A percentile compares a stretch with the other conserved stretches of the same genome.
phyloP scores from a whole-genome alignment of 2,329 filamentous ascomycete species.

The Phialophora verrucosa region DNA sequence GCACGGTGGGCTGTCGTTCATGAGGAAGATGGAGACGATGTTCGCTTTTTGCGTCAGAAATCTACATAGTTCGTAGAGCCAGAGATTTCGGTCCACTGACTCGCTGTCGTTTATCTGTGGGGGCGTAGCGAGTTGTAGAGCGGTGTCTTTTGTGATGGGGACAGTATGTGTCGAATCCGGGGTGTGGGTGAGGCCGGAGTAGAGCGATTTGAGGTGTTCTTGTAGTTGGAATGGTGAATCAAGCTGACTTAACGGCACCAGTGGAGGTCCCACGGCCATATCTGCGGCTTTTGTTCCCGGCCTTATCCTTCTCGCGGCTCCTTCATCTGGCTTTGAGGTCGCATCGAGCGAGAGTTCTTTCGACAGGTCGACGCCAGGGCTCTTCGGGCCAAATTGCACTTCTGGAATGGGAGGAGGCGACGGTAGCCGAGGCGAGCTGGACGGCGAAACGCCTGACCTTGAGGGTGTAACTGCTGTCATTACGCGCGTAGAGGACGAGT shows the following conservation, averaged over 20 bases:
- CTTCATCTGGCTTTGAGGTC: conserved; percentile 68
- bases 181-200: conserved; percentile 78
- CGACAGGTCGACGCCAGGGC: conserved; percentile 70
- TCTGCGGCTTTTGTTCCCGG: conserved; percentile 90
- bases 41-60: conserved; percentile 96
- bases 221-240: conserved; percentile 97
- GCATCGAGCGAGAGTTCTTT: conserved; percentile 60
- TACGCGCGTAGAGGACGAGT: neutral
- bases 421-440: conserved; percentile 88
- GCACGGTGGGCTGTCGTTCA: conserved; percentile 88
- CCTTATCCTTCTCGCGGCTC: conserved; percentile 81
- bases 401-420: conserved; percentile 94
- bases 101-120: conserved; percentile 60
- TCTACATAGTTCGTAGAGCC: conserved; percentile 97
- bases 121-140: conserved; percentile 75
- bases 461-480: conserved; percentile 44
- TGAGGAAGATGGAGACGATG: conserved; percentile 86
- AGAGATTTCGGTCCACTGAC: conserved; percentile 78
- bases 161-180: conserved; percentile 60
- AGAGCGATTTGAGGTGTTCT: conserved; percentile 92
- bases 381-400: conserved; percentile 84
- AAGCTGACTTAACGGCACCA: conserved; percentile 84
- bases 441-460: conserved; percentile 52
- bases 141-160: conserved; percentile 77
- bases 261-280: conserved; percentile 88